These are phyloP conservation scores for Myxozyma kluyveri DNA, from an alignment of 805 yeast genomes.

Conservation along the genomic window DNA sequence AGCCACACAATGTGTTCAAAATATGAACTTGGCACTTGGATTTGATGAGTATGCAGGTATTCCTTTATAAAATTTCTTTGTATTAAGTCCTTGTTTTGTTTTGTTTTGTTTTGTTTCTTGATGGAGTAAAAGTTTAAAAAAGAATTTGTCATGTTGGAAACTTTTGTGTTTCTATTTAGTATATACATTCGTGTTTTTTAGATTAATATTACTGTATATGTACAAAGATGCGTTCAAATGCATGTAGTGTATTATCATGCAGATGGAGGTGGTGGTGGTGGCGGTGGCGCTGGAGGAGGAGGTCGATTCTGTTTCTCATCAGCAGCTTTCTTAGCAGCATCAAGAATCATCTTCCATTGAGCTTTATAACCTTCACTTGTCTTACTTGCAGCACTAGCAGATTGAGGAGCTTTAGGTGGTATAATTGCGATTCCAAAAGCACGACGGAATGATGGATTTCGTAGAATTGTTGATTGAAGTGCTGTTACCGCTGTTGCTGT, in stretches of 20 bases:
- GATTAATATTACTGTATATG: not conserved
- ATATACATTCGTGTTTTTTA: not conserved
- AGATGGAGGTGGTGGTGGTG: not conserved
- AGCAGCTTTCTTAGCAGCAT: not conserved
- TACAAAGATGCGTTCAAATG: not conserved
- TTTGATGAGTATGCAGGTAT: slow-evolving; percentile 95
- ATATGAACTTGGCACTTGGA: slow-evolving; percentile 84
- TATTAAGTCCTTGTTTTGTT: not conserved
- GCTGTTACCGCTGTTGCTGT: slow-evolving; percentile 75
- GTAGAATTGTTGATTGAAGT: slow-evolving; percentile 65
- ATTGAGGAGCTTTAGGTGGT: not conserved
- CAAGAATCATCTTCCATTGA: not conserved
- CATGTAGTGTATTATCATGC: not conserved
- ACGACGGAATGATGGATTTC: slow-evolving; percentile 35
- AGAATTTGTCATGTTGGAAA: too few species aligned
- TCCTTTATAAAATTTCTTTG: slow-evolving; percentile 48
- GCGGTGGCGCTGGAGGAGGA: not conserved
- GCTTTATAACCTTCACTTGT: not conserved
- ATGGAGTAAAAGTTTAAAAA: not conserved
- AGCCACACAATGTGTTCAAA: slow-evolving; percentile 96
- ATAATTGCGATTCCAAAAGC: not conserved
- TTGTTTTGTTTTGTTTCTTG: not conserved
- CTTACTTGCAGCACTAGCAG: not conserved
- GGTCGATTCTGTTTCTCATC: not conserved
- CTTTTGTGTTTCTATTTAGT: not conserved